Conservation (phyloP, 228 moss, liverwort and hornwort species). For the Sphagnum magellanicum region DNA sequence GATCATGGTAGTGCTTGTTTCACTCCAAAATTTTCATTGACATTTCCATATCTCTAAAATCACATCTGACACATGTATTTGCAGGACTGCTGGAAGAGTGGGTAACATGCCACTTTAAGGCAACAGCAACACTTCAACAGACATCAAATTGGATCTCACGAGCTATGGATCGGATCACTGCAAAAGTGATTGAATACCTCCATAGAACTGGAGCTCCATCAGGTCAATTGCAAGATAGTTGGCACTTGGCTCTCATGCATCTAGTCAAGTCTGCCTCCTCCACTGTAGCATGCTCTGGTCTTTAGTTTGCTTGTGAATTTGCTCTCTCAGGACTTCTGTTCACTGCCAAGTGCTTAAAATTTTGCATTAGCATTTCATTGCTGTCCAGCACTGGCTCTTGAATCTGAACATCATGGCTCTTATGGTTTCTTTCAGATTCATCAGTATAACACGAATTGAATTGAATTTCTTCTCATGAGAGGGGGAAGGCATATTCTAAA, state of each 20-base stretch:
- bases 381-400: no score
- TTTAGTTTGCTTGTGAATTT: no score
- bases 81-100: slow-evolving; percentile 44
- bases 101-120: slow-evolving; percentile 44
- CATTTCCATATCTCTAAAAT: neutral
- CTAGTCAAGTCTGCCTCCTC: slow-evolving; percentile 40
- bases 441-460: no score
- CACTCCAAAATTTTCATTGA: neutral
- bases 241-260: slow-evolving; percentile 35
- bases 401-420: no score
- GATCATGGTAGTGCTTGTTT: slow-evolving; percentile 16
- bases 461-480: no score
- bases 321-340: no score
- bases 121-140: slow-evolving; percentile 25
- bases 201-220: slow-evolving; percentile 13
- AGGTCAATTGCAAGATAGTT: slow-evolving; percentile 20
- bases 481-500: no score
- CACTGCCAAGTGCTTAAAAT: no score
- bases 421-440: no score
- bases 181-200: slow-evolving; percentile 28
- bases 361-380: no score
- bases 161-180: slow-evolving; percentile 36
- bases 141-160: slow-evolving; percentile 32
- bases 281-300: slow-evolving; percentile 7
- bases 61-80: neutral